Evolutionary conservation across 2,329 filamentous ascomycete species (phyloP), one percentile per base, ranked within the genome.

Genomic region (Taxawa tesnikishii): DNA sequence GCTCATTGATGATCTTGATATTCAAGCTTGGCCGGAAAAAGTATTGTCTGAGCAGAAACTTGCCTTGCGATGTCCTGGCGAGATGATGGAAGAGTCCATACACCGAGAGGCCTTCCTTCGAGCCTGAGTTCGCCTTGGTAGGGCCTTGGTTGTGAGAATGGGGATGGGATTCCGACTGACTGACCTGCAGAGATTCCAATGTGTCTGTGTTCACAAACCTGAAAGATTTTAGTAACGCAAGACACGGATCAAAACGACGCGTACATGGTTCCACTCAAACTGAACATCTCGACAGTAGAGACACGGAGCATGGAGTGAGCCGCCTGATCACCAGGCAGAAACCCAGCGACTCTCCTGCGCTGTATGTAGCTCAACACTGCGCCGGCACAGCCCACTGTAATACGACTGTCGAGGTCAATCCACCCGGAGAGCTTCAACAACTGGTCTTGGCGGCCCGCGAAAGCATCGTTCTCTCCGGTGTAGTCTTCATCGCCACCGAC

Each of bases 151-250:
- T 81, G 40, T 88, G 80, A 29, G 72, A 76, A 47, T 84, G 85
- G 4, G 83, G 87, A 52, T 93, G 84, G 8, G 73, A 73, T 51
- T 94, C 87, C 2, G 79, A 75, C 34, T 80, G 78, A 15, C 94
- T 65, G 16, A 98, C 83, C 46, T 94, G 88, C 6, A 98, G 67
- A 2, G 85, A 85, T 10, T 73, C 58, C 26, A 96, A 60, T 0
- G 87, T 82, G 48, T 94, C 84, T 3, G 70, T 62, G 43, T 83
- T 90, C 43, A 94, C 65, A 46, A 90, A 83, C 75, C 88, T 83
- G 31, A 33, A 65, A 51, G 23, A 57, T 28, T 25, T 38, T 29
- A 46, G 31, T 15, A n/a, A 12, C 13, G 32, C 12, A 14, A 3
- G 14, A 10, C 6, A 11, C 15, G 28, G 16, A 2, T 1, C 11